These are phyloP conservation scores for Guadua angustifolia DNA, from an alignment of 176 grass and related monocot species.

Conservation along the genomic window DNA sequence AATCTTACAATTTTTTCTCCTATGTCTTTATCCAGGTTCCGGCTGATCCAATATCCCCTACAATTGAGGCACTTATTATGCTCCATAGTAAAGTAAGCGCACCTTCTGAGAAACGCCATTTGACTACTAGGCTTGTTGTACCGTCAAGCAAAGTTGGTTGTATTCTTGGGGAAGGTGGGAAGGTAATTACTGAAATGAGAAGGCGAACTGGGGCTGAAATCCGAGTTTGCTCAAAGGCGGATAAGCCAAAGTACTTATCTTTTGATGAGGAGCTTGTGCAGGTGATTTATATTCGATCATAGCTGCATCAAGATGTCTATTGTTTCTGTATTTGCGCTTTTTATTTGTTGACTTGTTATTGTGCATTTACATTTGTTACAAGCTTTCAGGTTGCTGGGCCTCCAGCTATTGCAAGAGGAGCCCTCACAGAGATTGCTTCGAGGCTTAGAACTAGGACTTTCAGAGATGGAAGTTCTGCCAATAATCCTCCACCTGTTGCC, in stretches of 20 bases:
- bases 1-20: conserved; percentile 37
- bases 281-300: conserved; percentile 60
- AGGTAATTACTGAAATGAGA: conserved; percentile 96
- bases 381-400: conserved; percentile 68
- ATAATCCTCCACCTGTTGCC: conserved; percentile 46
- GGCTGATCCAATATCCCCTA: conserved; percentile 72
- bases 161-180: conserved; percentile 90
- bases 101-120: conserved; percentile 63
- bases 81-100: conserved; percentile 76
- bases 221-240: conserved; percentile 85
- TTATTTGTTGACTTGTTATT: conserved; percentile 46
- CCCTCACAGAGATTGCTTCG: conserved; percentile 70
- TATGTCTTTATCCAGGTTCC: conserved; percentile 60
- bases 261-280: conserved; percentile 91
- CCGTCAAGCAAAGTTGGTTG: conserved; percentile 95
- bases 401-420: conserved; percentile 60
- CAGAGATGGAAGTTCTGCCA: conserved; percentile 49
- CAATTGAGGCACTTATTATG: conserved; percentile 88
- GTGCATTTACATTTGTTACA: conserved; percentile 49
- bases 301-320: conserved; percentile 30
- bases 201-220: conserved; percentile 86
- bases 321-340: conserved; percentile 36
- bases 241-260: conserved; percentile 86
- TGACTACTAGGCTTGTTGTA: conserved; percentile 85
- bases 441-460: conserved; percentile 81